These are phyloP conservation scores for Stephanodiscus triporus DNA, from an alignment of 108 stramenopile species.

Conservation along the genomic window DNA sequence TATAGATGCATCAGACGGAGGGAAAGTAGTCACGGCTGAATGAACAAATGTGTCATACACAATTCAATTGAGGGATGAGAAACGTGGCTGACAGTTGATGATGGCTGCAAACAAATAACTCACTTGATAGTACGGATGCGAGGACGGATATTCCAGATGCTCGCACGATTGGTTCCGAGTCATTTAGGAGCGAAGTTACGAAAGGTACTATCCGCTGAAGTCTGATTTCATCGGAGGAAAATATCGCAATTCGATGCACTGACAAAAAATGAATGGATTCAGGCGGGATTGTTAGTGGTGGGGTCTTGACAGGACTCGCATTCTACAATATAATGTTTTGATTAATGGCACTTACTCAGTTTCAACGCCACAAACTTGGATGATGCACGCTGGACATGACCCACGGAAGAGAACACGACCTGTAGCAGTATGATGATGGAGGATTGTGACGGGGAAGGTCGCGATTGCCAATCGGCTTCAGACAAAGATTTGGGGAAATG, in stretches of 20 bases:
- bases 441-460: constrained; percentile 50
- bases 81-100: not conserved
- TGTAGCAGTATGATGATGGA: constrained; percentile 85
- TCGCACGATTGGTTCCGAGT: constrained; percentile 86
- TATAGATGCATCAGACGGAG: constrained; percentile 90
- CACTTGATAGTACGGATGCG: constrained; percentile 60
- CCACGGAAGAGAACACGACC: constrained; percentile 80
- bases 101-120: not conserved
- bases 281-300: not conserved
- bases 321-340: not conserved
- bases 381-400: constrained; percentile 89
- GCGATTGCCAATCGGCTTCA: constrained; percentile 8
- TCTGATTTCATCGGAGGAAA: constrained; percentile 84
- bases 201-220: constrained; percentile 94
- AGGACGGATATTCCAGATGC: constrained; percentile 76
- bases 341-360: constrained; percentile 38
- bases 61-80: not conserved
- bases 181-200: constrained; percentile 80
- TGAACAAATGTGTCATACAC: not conserved
- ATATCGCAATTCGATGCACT: constrained; percentile 74
- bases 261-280: not conserved
- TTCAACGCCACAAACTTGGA: constrained; percentile 90
- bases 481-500: constrained; percentile 22
- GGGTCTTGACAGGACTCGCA: not conserved
- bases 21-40: constrained; percentile 69